Conservation (phyloP, 2,329 filamentous ascomycete species). For the Fusarium beomiforme region DNA sequence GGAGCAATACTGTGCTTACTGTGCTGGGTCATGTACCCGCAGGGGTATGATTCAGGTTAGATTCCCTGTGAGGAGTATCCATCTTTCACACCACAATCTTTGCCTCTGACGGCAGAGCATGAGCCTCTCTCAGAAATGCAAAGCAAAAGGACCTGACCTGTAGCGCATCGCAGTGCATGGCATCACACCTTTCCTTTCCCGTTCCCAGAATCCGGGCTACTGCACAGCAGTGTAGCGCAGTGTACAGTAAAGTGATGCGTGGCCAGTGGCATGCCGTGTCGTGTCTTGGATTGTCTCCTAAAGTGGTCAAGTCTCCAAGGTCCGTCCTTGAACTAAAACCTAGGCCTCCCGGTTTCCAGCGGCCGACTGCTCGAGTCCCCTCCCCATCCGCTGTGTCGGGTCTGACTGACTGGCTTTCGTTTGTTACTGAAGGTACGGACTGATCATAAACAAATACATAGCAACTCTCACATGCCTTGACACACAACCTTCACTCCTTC, state of each 20-base stretch:
- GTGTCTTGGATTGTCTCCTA: slow-evolving; percentile 24
- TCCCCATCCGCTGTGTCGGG: slow-evolving; percentile 22
- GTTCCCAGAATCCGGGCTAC: slow-evolving; percentile 36
- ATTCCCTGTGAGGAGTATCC: slow-evolving; percentile 30
- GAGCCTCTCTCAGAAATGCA: not conserved
- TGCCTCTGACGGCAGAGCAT: slow-evolving; percentile 12
- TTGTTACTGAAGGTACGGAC: not conserved
- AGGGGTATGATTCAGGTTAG: slow-evolving; percentile 31
- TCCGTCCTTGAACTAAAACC: slow-evolving; percentile 11
- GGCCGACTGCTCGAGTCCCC: slow-evolving; percentile 16
- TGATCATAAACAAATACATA: not conserved
- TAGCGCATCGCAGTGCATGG: not conserved
- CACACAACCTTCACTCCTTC: slow-evolving; percentile 5
- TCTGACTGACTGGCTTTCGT: not conserved
- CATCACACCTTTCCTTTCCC: slow-evolving; percentile 39
- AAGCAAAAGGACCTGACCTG: slow-evolving; percentile 30
- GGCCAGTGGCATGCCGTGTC: slow-evolving; percentile 11
- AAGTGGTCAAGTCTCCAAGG: slow-evolving; percentile 17
- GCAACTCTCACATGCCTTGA: slow-evolving; percentile 11
- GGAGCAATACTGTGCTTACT: slow-evolving; percentile 24
- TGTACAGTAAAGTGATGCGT: slow-evolving; percentile 14
- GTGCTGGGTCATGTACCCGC: slow-evolving; percentile 16
- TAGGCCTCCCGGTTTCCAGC: slow-evolving; percentile 25
- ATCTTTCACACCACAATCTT: slow-evolving; percentile 19
- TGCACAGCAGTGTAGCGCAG: not conserved